Evolutionary conservation across 345 rosid species (phyloP), one percentile per base, ranked within the genome.

Genomic region (Arabis hirsuta): DNA sequence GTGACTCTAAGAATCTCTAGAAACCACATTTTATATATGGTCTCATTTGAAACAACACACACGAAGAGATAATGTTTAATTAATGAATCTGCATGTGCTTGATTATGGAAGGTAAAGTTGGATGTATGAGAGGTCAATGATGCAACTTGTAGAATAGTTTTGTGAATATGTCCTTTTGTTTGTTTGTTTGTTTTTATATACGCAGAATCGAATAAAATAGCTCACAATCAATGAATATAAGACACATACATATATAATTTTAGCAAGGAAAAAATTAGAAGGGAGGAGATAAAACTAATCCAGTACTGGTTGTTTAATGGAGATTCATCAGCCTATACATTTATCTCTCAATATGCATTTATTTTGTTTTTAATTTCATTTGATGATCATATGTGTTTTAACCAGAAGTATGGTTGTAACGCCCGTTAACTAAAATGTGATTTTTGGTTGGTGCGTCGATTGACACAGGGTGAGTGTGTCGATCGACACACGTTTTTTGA

Each of bases 1-100:
- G 78, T 61, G 73, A 61, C 63, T 34, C 78, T 74, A 52, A 39
- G 54, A 58, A 58, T 73, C 11, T 50, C 27, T 65, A 73, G 62
- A 59, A 74, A 74, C 78, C 68, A 67, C 68, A 74, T 10, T 74
- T 11, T 53, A 19, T 73, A 22, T 68, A 68, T 75, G 79, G 79
- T 61, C 74, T 75, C 39, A 45, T 69, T 57, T 81, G 79, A 83
- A 62, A 67, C 68, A 46, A 65, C 68, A 38, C 79, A 74, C 24
- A 67, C 53, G 34, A 39, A 38, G 65, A 65, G 66, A 73, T 57
- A 73, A 62, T 53, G 44, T 71, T 72, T 32, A 62, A 51, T 42
- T 29, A 65, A 65, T 64, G 71, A 48, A 29, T 41, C 1, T 48
- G 14, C 46, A 65, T 65, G 77, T 73, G 66, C 45, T 65, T 65